Evolutionary conservation across 495 filamentous ascomycete species (phyloP).

Genomic region (Penicillium flavigenum): DNA sequence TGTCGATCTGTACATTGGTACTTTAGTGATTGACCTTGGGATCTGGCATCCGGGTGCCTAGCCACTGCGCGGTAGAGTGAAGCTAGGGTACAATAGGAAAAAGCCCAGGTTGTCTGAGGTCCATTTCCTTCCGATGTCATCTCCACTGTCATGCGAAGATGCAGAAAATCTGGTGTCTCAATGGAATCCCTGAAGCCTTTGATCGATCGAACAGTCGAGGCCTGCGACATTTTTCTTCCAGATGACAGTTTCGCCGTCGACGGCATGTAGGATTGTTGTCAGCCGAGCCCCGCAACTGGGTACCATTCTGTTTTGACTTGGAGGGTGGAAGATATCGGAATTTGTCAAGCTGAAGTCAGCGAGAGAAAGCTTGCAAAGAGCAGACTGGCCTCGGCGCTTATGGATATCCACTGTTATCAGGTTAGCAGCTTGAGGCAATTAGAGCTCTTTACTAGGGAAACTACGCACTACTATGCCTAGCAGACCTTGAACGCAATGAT

Average conservation of each 20-base stretch:
- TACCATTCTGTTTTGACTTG: neutral
- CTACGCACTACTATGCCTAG: neutral
- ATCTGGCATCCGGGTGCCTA: slow-evolving; percentile 6
- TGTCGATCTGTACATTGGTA: slow-evolving; percentile 12
- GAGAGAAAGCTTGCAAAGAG: neutral
- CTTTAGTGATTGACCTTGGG: slow-evolving; percentile 7
- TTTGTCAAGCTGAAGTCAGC: neutral
- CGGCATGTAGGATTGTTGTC: slow-evolving; percentile 1
- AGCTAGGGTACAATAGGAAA: neutral
- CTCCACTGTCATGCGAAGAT: slow-evolving; percentile 9
- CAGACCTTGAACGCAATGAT: neutral
- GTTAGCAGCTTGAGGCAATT: neutral
- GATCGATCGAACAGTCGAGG: slow-evolving; percentile 6
- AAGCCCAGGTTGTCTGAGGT: neutral
- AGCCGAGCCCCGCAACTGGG: neutral
- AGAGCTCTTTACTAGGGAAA: neutral
- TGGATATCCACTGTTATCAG: neutral
- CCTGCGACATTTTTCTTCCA: neutral
- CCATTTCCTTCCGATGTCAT: slow-evolving; percentile 10
- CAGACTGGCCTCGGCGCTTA: neutral
- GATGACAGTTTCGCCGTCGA: neutral
- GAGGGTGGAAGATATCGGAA: neutral
- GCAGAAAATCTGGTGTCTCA: slow-evolving; percentile 5
- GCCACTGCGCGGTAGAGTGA: neutral
- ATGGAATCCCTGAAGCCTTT: slow-evolving; percentile 1